Conservation (phyloP, 305 asterid species). For the Withania somnifera region DNA sequence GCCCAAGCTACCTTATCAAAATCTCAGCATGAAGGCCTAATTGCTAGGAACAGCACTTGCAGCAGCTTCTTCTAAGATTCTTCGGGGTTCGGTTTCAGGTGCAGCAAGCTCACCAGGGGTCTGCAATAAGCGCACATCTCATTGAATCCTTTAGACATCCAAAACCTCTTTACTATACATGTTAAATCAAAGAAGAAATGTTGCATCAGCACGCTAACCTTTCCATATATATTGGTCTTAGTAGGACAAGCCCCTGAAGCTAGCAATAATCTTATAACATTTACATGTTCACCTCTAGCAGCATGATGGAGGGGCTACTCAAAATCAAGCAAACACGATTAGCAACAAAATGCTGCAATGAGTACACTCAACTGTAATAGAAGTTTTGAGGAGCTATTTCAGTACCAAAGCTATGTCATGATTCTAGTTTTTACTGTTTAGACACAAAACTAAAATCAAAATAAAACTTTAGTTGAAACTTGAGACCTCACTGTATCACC, state of each 20-base stretch:
- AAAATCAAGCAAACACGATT: not conserved
- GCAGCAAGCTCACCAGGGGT: constrained; percentile 68
- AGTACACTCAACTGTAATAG: not conserved
- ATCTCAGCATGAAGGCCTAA: not conserved
- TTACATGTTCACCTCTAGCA: constrained; percentile 68
- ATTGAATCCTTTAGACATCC: not conserved
- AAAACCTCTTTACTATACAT: not conserved
- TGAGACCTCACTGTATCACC: constrained; percentile 67
- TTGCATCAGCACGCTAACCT: constrained; percentile 25
- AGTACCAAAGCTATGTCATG: not conserved
- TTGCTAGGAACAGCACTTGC: constrained; percentile 10
- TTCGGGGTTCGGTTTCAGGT: constrained; percentile 54
- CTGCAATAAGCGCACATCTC: constrained; percentile 19
- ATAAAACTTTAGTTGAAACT: not conserved
- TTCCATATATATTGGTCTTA: constrained; percentile 38
- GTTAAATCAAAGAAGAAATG: not conserved
- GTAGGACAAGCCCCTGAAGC: constrained; percentile 55
- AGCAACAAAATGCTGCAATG: not conserved
- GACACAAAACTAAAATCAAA: too few relatives aligned
- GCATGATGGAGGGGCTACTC: constrained; percentile 92
- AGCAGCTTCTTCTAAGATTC: constrained; percentile 47
- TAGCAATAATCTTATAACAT: constrained; percentile 44
- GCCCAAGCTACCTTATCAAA: not conserved
- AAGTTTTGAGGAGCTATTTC: not conserved
- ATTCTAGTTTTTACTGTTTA: too few relatives aligned